Conservation (phyloP, 805 yeast species). For the Starmerella scarabaei region DNA sequence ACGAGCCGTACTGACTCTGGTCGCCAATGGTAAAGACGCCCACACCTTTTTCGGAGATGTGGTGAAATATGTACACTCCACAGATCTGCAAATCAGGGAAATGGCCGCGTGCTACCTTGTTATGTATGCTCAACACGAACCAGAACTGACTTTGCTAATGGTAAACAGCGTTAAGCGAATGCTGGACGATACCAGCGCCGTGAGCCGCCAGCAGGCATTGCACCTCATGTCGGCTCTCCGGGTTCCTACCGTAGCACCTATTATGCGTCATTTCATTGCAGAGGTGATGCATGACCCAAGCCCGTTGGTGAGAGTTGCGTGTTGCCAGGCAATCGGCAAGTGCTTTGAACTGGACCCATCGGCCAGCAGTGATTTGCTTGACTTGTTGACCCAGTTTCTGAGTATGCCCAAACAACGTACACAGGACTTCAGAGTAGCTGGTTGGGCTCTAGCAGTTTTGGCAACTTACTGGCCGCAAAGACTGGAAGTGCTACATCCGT, state of each 20-base stretch:
- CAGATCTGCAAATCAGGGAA: conserved; percentile 49
- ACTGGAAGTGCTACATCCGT: conserved; percentile 58
- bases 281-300: conserved; percentile 58
- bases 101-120: conserved; percentile 65
- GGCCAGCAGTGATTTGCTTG: conserved; percentile 37
- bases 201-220: conserved; percentile 57
- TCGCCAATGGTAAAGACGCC: conserved; percentile 28
- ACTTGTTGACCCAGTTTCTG: conserved; percentile 40
- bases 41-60: conserved; percentile 55
- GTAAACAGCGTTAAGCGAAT: conserved; percentile 86
- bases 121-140: conserved; percentile 68
- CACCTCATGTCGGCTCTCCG: conserved; percentile 72
- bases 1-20: conserved; percentile 34
- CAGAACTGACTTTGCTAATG: conserved; percentile 77
- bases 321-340: conserved; percentile 63
- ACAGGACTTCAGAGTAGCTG: conserved; percentile 48
- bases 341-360: conserved; percentile 35
- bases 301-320: conserved; percentile 64
- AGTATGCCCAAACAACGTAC: conserved; percentile 36
- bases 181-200: conserved; percentile 49
- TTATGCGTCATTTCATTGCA: conserved; percentile 58
- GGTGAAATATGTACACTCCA: conserved; percentile 70
- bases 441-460: conserved; percentile 50
- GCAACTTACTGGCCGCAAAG: conserved; percentile 41
- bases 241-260: conserved; percentile 69